Conservation (phyloP, 106 monocot genomes). For the Xerophyta viscosa region DNA sequence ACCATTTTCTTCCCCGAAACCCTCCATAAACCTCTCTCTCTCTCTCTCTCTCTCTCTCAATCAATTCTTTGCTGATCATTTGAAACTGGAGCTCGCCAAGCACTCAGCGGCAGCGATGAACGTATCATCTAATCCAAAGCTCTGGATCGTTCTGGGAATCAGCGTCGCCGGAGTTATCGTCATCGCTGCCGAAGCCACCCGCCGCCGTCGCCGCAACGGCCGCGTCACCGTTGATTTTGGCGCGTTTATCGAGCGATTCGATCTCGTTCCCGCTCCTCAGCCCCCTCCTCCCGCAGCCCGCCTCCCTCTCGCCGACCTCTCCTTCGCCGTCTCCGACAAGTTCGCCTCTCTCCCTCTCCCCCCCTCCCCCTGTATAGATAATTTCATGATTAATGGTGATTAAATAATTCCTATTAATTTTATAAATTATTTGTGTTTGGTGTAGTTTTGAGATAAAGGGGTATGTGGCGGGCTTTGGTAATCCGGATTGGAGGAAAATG, state of each 20-base stretch:
- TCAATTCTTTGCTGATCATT: not conserved
- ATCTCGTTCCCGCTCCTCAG: slow-evolving; percentile 60
- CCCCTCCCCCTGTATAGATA: too few species aligned
- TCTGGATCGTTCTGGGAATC: slow-evolving; percentile 72
- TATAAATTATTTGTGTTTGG: too few species aligned
- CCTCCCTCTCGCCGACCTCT: slow-evolving; percentile 63
- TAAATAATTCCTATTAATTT: not conserved
- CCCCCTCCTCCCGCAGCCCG: slow-evolving; percentile 80
- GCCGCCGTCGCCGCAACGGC: slow-evolving; percentile 29
- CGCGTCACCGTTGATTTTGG: slow-evolving; percentile 29
- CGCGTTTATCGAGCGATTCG: slow-evolving; percentile 84
- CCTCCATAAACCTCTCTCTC: slow-evolving; percentile 24
- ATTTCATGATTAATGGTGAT: too few species aligned
- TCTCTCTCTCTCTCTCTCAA: slow-evolving; percentile 1
- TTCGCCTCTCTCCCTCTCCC: slow-evolving; percentile 7
- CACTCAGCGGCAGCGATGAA: slow-evolving; percentile 10
- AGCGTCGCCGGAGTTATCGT: slow-evolving; percentile 60
- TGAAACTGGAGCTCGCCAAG: slow-evolving; percentile 31
- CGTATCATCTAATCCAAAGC: slow-evolving; percentile 26
- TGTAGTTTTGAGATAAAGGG: slow-evolving; percentile 81
- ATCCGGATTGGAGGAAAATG: slow-evolving; percentile 74
- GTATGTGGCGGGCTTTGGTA: slow-evolving; percentile 81
- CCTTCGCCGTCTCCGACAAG: slow-evolving; percentile 89
- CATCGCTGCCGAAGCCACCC: slow-evolving; percentile 44
- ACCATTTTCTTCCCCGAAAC: slow-evolving; percentile 8